Evolutionary conservation across 1,284 basidiomycete species (phyloP), one percentile per base, ranked within the genome.

Genomic region (Tilletia walkeri): DNA sequence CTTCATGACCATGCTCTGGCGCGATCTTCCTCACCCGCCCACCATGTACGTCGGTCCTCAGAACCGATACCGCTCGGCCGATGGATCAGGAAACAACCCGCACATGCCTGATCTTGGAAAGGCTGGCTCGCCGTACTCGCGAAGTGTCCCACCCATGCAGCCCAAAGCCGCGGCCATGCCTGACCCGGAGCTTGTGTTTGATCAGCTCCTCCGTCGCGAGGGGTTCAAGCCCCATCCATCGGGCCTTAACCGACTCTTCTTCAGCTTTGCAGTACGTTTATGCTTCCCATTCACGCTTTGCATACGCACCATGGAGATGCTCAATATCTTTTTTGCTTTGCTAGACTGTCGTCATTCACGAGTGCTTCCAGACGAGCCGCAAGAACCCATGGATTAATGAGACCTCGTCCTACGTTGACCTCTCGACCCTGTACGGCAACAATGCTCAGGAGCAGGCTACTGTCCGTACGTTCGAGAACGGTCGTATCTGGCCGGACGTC

Each of bases 371-470:
- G 45, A 79, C 78, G 30, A 73, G 70, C 38, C 74, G 74, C 30
- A 54, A 70, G 53, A 69, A 73, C 24, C 74, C 75, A 1, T 67
- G 72, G 54, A 87, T 89, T 77, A 93, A 93, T 79, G 84, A 88
- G 69, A 85, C 89, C 1, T 90, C 89, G 75, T 90, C 89, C 73
- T 93, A 93, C 81, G 86, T 94, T 38, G 92, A 93, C 77, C 84
- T 93, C 39, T 89, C 89, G 76, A 87, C 91, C 7, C 84, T 93
- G 3, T 93, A 93, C 74, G 91, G 91, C 0, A 88, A 81, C 79
- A 88, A 85, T 49, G 83, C 87, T 56, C 80, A 79, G 2, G 85
- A 89, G 59, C 85, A 88, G 9, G 78, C 88, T 72, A 78, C 79
- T 2, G 86, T 92, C n/a, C 86, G 90, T 65, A 85, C 85, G 69